phyloP scores from a whole-genome alignment of 345 rosid genomes.

The Carallia pectinifolia region DNA sequence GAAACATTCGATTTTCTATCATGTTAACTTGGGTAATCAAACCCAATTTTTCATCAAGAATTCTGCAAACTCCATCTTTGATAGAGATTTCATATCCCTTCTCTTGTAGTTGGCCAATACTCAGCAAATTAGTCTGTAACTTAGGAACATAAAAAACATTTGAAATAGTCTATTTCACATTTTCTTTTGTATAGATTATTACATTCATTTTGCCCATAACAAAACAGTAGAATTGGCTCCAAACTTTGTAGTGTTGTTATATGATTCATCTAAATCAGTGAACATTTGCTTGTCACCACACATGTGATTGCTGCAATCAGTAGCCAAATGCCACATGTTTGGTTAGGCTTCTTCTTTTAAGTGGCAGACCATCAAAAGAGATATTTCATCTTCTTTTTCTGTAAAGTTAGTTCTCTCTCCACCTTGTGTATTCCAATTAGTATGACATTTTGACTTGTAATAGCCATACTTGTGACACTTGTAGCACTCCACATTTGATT shows the following conservation, averaged over 20 bases:
- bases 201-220: slow-evolving; percentile 7
- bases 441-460: too few relatives aligned
- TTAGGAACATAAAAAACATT: slow-evolving; percentile 4
- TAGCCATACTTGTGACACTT: too few relatives aligned
- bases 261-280: neutral
- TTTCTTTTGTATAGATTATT: neutral
- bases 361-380: neutral
- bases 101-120: neutral
- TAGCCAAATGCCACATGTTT: too few relatives aligned
- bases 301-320: neutral
- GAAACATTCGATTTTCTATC: neutral
- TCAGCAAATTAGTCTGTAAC: neutral
- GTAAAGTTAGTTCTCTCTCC: too few relatives aligned
- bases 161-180: neutral
- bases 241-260: neutral
- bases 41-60: neutral
- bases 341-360: neutral
- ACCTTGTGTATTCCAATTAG: too few relatives aligned
- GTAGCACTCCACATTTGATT: too few relatives aligned
- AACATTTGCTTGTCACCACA: neutral
- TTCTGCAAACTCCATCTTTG: neutral
- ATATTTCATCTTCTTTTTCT: neutral
- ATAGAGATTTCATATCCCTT: slow-evolving; percentile 1
- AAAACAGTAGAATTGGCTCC: neutral
- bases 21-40: neutral